Base-by-base conservation (phyloP, 768 basidiomycete genomes). In the Asterophora lycoperdoides region DNA sequence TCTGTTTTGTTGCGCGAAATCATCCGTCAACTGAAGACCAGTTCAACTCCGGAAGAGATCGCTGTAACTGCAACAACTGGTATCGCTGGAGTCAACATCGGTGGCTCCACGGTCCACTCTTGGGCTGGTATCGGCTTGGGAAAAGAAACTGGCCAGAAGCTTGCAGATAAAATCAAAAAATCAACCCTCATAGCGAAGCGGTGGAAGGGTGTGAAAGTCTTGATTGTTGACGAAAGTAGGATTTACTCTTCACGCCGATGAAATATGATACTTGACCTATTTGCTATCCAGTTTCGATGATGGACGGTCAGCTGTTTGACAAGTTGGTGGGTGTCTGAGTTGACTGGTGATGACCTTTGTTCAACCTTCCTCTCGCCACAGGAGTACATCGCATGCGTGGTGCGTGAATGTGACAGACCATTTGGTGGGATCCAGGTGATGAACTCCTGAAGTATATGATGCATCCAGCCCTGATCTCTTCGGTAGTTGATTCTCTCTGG, bases 161-260 rank as follows among this genome's bases (percentile, higher is more conserved):
- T 87, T 5, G 66, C 71, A 1, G 44, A 45, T 1, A 74, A 68
- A 35, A 60, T 79, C 14, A 40, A 43, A 3, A 26, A 44, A 1
- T 61, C 55, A 3, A 30, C 41, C 3, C 17, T 8, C 18, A 8
- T 33, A 32, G 5, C 40, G 64, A 38, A 56, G 4, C 70, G 78
- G 47, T 90, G 88, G 88, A 55, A 30, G 14, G 54, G 62, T 1
- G 75, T 74, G 5, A 64, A 70, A 48, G 76, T 80, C 17, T 69
- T 89, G 20, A 74, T 90, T 48, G 76, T 90, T 5, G 88, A 90
- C 57, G 88, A 89, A 69, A 76, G 87, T 86, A 49, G 68, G 65
- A 53, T 26, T 51, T 33, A 13, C 30, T 32, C 30, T 8, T 41
- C 8, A 5, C 18, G 36, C 9, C 8, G 41, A 33, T 14, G 8